Conservation (phyloP, 2,329 filamentous ascomycete genomes). For the Botrytis galanthina region DNA sequence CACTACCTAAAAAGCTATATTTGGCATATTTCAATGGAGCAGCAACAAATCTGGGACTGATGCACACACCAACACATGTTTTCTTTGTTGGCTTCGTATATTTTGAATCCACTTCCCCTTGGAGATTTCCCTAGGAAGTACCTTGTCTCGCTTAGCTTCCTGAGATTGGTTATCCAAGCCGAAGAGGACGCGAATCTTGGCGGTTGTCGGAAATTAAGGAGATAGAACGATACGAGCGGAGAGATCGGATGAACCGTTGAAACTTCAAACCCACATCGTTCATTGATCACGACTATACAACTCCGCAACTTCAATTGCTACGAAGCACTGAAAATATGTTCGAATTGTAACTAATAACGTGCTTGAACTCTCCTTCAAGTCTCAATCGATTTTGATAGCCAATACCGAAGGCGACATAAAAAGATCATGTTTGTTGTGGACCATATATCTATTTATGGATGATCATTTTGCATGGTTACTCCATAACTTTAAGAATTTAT, state of each 20-base stretch:
- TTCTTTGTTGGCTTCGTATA: background rate
- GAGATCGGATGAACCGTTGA: background rate
- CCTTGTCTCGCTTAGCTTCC: background rate
- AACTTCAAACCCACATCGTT: background rate
- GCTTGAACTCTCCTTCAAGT: background rate
- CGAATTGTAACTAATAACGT: background rate
- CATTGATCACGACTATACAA: background rate
- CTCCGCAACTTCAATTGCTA: background rate
- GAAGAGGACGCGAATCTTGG: background rate
- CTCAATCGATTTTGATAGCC: background rate
- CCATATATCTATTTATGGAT: slow-evolving; percentile 3
- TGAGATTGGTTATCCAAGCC: background rate
- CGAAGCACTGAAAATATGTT: background rate
- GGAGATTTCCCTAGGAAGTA: background rate
- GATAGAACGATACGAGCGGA: background rate
- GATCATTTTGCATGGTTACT: background rate
- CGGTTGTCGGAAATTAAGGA: background rate
- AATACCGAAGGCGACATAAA: background rate
- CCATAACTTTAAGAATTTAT: background rate
- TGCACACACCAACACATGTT: background rate
- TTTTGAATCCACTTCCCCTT: background rate
- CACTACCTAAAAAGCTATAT: background rate
- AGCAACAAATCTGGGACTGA: background rate
- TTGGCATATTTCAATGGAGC: background rate
- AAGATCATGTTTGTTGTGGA: background rate